Percentiles rank a stretch among this genome's conserved stretches.
Evolutionary conservation across 352 stramenopile species (phyloP).

Genomic region (Globisporangium iwayamae): DNA sequence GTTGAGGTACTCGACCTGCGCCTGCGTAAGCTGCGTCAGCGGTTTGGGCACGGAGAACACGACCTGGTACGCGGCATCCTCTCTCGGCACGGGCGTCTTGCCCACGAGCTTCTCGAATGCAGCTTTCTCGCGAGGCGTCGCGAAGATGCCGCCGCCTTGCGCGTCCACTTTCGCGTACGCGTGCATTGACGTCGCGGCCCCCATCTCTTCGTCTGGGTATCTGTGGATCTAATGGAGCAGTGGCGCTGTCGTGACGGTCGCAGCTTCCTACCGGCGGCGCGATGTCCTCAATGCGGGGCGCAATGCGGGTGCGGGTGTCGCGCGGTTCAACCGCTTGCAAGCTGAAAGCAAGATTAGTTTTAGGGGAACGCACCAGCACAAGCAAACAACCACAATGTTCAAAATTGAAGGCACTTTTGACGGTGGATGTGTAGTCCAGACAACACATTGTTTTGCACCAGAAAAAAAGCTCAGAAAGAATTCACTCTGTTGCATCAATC

Average conservation of each 20-base stretch:
- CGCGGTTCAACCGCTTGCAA: no score
- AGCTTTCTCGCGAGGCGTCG: slow-evolving; percentile 42
- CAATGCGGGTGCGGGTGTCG: neutral
- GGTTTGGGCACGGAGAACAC: slow-evolving; percentile 37
- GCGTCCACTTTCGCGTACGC: slow-evolving; percentile 13
- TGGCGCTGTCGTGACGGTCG: neutral
- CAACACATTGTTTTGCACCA: no score
- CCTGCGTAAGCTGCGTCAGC: slow-evolving; percentile 52
- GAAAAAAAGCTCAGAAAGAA: no score
- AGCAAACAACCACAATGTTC: neutral
- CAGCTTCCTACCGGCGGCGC: neutral
- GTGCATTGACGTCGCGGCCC: slow-evolving; percentile 35
- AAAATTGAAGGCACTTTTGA: neutral
- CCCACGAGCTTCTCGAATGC: slow-evolving; percentile 79
- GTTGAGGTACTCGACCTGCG: slow-evolving; percentile 56
- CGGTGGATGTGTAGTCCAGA: no score
- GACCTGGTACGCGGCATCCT: slow-evolving; percentile 50
- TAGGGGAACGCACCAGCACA: neutral
- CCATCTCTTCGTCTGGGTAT: slow-evolving; percentile 26
- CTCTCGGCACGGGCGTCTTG: slow-evolving; percentile 34
- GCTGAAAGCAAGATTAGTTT: neutral
- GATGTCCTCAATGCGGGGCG: slow-evolving; percentile 3
- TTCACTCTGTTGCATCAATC: no score
- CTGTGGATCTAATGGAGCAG: neutral
- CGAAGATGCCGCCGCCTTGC: slow-evolving; percentile 32